These are phyloP conservation scores for Mortierella sp. DNA, from an alignment of 371 early-diverging fungal genomes.

Conservation along the genomic window DNA sequence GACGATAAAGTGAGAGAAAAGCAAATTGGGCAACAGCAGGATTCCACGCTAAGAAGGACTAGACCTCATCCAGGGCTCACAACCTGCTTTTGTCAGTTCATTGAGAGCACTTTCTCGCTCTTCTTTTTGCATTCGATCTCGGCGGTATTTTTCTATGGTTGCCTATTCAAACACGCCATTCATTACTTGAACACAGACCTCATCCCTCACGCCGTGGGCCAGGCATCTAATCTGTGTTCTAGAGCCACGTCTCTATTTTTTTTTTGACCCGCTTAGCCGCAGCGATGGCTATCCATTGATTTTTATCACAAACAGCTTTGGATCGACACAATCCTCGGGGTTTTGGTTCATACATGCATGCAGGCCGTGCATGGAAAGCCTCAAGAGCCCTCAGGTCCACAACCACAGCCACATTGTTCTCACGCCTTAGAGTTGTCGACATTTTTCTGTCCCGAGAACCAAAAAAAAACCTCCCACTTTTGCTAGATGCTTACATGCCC, in stretches of 20 bases:
- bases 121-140: neutral
- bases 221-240: neutral
- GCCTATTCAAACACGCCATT: neutral
- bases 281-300: too few species aligned
- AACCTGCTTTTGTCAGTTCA: neutral
- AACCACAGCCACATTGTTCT: too few species aligned
- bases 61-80: conserved; percentile 11
- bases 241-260: neutral
- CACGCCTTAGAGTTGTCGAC: too few species aligned
- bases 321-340: neutral
- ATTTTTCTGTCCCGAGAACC: too few species aligned
- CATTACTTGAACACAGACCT: neutral
- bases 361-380: too few species aligned
- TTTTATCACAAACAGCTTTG: neutral
- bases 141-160: neutral
- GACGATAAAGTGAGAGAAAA: neutral
- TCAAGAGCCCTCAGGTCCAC: too few species aligned
- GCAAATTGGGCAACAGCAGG: neutral
- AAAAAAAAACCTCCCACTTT: too few species aligned
- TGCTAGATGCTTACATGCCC: too few species aligned
- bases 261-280: neutral
- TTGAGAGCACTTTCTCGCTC: neutral
- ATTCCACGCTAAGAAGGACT: conserved; percentile 7
- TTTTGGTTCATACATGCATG: too few species aligned
- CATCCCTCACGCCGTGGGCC: neutral